Conservation (phyloP, 1,139 yeast genomes). For the Pneumocystis jirovecii region DNA sequence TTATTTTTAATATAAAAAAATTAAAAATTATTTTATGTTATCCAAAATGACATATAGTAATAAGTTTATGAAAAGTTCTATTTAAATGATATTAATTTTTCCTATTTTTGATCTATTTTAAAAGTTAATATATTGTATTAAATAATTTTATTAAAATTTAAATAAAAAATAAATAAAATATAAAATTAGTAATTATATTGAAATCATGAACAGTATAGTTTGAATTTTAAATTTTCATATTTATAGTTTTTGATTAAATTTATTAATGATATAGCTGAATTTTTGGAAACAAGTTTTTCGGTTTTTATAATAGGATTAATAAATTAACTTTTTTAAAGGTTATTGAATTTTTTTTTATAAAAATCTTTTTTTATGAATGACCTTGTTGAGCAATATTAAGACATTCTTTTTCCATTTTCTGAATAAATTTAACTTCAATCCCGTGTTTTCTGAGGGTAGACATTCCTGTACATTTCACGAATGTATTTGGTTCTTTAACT, state of each 20-base stretch:
- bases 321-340: not conserved
- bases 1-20: too few species aligned
- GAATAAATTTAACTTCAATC: conserved; percentile 61
- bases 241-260: not conserved
- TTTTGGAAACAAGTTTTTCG: not conserved
- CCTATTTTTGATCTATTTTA: too few species aligned
- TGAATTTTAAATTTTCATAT: too few species aligned
- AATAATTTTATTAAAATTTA: too few species aligned
- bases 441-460: conserved; percentile 39
- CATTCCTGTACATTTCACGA: conserved; percentile 61
- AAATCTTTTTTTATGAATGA: conserved; percentile 27
- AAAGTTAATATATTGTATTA: too few species aligned
- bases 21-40: too few species aligned
- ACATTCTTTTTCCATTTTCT: conserved; percentile 69
- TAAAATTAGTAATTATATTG: too few species aligned
- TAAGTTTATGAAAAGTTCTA: too few species aligned
- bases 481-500: conserved; percentile 76
- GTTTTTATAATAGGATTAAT: not conserved
- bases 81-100: too few species aligned
- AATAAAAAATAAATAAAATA: too few species aligned
- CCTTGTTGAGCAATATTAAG: conserved; percentile 64
- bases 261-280: not conserved
- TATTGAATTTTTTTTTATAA: not conserved
- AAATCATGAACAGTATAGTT: too few species aligned
- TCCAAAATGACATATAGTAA: not conserved